These are phyloP conservation scores for Botryotinia globosa DNA, from an alignment of 2,329 filamentous ascomycete genomes.

Conservation along the genomic window DNA sequence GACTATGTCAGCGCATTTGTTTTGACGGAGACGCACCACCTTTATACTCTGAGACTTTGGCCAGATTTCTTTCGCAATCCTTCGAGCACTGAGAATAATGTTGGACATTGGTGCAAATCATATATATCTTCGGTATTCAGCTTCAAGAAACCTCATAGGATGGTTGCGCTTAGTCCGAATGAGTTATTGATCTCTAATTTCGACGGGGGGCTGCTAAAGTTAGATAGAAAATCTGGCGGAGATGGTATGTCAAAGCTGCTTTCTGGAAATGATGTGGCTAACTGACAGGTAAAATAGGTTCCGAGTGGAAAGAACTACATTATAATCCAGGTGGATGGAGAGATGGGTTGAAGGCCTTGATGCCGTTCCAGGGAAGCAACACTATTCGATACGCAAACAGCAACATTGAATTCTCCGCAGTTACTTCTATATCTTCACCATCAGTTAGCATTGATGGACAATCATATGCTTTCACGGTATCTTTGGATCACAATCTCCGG, in stretches of 20 bases:
- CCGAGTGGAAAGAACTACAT: constrained; percentile 66
- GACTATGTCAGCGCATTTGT: constrained; percentile 78
- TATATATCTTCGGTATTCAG: constrained; percentile 70
- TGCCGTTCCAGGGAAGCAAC: constrained; percentile 64
- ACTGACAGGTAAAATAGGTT: constrained; percentile 30
- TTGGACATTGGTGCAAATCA: constrained; percentile 74
- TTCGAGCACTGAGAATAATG: constrained; percentile 66
- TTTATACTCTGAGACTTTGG: constrained; percentile 81
- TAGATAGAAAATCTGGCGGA: constrained; percentile 59
- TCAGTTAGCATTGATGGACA: constrained; percentile 47
- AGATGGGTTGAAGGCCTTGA: constrained; percentile 61
- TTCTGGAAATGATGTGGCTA: background rate
- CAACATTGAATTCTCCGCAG: constrained; percentile 65
- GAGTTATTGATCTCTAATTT: constrained; percentile 78
- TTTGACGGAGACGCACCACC: constrained; percentile 71
- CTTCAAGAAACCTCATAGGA: constrained; percentile 76
- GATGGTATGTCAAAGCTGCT: constrained; percentile 42
- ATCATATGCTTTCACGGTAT: constrained; percentile 71
- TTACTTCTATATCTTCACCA: constrained; percentile 59
- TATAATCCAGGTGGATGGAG: constrained; percentile 73
- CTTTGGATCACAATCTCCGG: constrained; percentile 82
- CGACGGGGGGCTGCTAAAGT: constrained; percentile 70
- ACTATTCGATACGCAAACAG: constrained; percentile 62
- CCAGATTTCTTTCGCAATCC: constrained; percentile 77
- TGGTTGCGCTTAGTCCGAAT: constrained; percentile 70